phyloP scores from a whole-genome alignment of 176 grass and related monocot genomes.

The Areca catechu region DNA sequence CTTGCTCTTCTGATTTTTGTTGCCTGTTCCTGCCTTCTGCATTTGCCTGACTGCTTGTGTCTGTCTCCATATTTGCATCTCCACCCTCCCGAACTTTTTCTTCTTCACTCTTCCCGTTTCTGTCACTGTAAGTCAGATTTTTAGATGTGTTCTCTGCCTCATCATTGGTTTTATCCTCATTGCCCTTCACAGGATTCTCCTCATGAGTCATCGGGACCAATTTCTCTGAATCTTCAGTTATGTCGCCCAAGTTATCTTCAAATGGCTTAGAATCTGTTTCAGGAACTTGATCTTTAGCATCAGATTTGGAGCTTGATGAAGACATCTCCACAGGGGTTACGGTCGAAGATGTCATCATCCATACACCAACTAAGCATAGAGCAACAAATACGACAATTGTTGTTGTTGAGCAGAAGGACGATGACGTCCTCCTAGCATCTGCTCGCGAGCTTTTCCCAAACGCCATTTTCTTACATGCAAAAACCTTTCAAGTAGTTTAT shows the following conservation, averaged over 20 bases:
- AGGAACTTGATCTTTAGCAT: conserved; percentile 16
- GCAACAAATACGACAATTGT: conserved; percentile 47
- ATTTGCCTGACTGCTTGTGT: not conserved
- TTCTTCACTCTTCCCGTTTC: conserved; percentile 12
- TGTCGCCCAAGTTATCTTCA: conserved; percentile 12
- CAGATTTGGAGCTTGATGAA: conserved; percentile 23
- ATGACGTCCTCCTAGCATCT: conserved; percentile 27
- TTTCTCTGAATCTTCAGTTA: conserved; percentile 11
- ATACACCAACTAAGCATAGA: conserved; percentile 56
- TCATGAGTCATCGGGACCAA: conserved; percentile 7
- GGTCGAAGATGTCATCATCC: conserved; percentile 61
- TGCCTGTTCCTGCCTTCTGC: no score
- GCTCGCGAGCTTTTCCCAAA: conserved; percentile 20
- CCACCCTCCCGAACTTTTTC: conserved; percentile 9
- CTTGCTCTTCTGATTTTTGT: no score
- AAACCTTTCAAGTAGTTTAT: not conserved
- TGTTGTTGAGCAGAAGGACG: conserved; percentile 33
- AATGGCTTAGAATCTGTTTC: conserved; percentile 9
- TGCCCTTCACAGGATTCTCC: conserved; percentile 12
- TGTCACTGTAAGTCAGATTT: conserved; percentile 14
- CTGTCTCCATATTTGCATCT: not conserved
- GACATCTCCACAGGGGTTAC: conserved; percentile 58
- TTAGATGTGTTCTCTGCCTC: not conserved
- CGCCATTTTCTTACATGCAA: conserved; percentile 27
- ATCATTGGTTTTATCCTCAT: not conserved